Evolutionary conservation across 345 rosid genomes (phyloP).

Genomic region (Aquilaria yunnanensis): DNA sequence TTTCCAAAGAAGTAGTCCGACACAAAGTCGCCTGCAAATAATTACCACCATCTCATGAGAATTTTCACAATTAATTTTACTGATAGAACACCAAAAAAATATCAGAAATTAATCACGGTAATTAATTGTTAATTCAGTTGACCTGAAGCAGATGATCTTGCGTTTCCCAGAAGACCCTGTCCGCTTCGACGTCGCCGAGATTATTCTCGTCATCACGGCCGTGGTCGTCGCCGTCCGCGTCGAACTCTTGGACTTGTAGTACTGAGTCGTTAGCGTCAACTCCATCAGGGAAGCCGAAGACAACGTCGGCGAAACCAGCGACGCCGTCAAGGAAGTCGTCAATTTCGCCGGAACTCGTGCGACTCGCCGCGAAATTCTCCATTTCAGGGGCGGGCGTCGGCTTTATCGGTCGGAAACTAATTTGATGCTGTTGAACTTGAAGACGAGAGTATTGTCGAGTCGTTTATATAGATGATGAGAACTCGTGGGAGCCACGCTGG

Average conservation of each 20-base stretch:
- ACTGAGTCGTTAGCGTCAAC: constrained; percentile 22
- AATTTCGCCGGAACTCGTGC: constrained; percentile 39
- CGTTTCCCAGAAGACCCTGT: constrained; percentile 58
- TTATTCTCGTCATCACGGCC: constrained; percentile 22
- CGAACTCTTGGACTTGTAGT: constrained; percentile 16
- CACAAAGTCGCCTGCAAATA: constrained; percentile 52
- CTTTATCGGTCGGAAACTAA: background rate
- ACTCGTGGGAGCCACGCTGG: constrained; percentile 16
- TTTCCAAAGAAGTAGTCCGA: constrained; percentile 59
- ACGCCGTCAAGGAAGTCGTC: constrained; percentile 43
- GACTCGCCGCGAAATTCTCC: constrained; percentile 16
- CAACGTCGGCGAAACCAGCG: constrained; percentile 47
- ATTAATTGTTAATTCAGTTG: constrained; percentile 3
- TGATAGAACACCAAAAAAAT: no score
- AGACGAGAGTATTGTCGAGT: background rate
- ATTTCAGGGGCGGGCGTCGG: constrained; percentile 1
- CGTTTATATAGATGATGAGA: constrained; percentile 11
- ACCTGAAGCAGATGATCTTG: constrained; percentile 80
- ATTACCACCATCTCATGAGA: no score
- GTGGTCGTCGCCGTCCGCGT: constrained; percentile 15
- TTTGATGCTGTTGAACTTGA: background rate
- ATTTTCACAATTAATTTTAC: no score
- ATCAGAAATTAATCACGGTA: background rate
- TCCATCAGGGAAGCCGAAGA: constrained; percentile 47
- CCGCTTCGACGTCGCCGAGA: constrained; percentile 31